A percentile compares a stretch with the other conserved stretches of the same genome.
Evolutionary conservation across 768 basidiomycete genomes (phyloP).

Genomic region (Cystobasidium tubakii): DNA sequence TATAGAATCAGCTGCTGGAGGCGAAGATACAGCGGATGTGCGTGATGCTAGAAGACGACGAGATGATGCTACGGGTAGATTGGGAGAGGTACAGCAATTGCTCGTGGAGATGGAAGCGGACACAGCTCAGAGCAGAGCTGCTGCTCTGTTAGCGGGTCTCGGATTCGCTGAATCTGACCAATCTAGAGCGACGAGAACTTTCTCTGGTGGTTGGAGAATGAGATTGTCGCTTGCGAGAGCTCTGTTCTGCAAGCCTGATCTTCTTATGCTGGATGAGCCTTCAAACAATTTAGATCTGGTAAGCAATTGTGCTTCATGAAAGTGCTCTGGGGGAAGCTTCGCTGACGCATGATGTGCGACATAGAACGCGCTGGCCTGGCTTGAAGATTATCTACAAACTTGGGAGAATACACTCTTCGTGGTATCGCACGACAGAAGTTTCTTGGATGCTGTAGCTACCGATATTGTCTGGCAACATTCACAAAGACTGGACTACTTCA

Average conservation of each 20-base stretch:
- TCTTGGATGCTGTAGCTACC: conserved; percentile 92
- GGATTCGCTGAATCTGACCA: conserved; percentile 89
- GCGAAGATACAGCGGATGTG: conserved; percentile 32
- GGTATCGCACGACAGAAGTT: conserved; percentile 94
- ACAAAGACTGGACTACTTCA: conserved; percentile 89
- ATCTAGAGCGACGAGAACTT: conserved; percentile 51
- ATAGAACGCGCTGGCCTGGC: conserved; percentile 22
- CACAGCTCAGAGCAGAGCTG: conserved; percentile 89
- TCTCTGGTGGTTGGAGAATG: conserved; percentile 86
- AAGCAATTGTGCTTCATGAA: no score
- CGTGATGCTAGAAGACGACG: conserved; percentile 47
- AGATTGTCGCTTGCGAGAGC: conserved; percentile 89
- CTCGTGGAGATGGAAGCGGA: conserved; percentile 98
- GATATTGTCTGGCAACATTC: conserved; percentile 76
- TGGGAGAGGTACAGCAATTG: conserved; percentile 82
- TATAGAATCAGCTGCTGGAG: not conserved
- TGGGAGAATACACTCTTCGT: conserved; percentile 45
- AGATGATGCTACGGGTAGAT: conserved; percentile 53
- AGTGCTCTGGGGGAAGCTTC: no score
- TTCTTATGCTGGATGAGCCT: conserved; percentile 57
- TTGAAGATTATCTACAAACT: conserved; percentile 46
- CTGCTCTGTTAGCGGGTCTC: conserved; percentile 79
- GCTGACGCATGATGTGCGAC: not conserved
- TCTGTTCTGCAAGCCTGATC: conserved; percentile 77
- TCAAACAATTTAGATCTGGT: conserved; percentile 90